Evolutionary conservation across 1,139 yeast genomes (phyloP).

Genomic region (Blastobotrys ciferrii): DNA sequence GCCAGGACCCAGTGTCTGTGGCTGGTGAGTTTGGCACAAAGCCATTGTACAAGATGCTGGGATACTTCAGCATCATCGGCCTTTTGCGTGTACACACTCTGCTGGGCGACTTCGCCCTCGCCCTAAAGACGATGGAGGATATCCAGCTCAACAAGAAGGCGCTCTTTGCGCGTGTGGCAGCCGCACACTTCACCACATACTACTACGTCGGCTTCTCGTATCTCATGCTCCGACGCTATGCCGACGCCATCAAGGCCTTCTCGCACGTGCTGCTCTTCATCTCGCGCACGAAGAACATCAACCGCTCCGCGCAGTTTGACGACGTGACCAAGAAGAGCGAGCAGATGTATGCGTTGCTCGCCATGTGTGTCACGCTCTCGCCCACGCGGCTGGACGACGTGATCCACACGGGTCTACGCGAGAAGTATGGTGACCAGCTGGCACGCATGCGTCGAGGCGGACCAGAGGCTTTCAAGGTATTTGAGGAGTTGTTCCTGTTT

Average conservation of each 20-base stretch:
- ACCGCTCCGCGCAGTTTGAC: slow-evolving; percentile 46
- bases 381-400: slow-evolving; percentile 49
- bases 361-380: slow-evolving; percentile 45
- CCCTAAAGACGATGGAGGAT: slow-evolving; percentile 48
- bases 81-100: slow-evolving; percentile 48
- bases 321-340: slow-evolving; percentile 48
- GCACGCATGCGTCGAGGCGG: slow-evolving; percentile 45
- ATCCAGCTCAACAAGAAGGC: slow-evolving; percentile 47
- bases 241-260: slow-evolving; percentile 50
- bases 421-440: slow-evolving; percentile 48
- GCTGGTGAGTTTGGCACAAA: slow-evolving; percentile 47
- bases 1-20: slow-evolving; percentile 36
- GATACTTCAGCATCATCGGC: slow-evolving; percentile 50
- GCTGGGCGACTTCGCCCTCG: slow-evolving; percentile 48
- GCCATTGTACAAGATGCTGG: slow-evolving; percentile 45
- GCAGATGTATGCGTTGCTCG: slow-evolving; percentile 50
- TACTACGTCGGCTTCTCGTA: slow-evolving; percentile 52
- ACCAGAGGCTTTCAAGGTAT: slow-evolving; percentile 41
- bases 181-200: slow-evolving; percentile 50
- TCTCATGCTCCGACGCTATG: slow-evolving; percentile 48
- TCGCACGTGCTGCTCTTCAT: slow-evolving; percentile 47
- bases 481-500: slow-evolving; percentile 46
- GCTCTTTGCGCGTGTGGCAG: slow-evolving; percentile 45
- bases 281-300: slow-evolving; percentile 46
- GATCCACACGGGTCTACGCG: slow-evolving; percentile 44